Conservation (phyloP, 306 rosid species). For the Hylodesmum podocarpum region DNA sequence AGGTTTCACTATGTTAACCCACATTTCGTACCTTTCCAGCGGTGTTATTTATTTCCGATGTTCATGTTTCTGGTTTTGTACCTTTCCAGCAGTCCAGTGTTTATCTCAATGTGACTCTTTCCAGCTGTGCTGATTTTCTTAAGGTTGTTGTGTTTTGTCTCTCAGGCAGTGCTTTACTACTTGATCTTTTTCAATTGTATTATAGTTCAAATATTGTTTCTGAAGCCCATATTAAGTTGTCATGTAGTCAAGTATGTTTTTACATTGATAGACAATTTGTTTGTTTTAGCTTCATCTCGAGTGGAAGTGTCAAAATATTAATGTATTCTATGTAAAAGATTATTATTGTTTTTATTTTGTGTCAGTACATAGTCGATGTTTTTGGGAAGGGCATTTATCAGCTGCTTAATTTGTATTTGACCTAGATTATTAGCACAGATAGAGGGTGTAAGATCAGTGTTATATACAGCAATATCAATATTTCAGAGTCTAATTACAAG, state of each 20-base stretch:
- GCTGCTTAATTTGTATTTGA: background rate
- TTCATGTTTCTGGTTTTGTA: background rate
- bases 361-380: background rate
- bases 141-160: background rate
- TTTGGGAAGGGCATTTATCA: background rate
- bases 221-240: background rate
- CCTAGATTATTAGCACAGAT: background rate
- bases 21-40: background rate
- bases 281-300: background rate
- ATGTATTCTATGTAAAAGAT: background rate
- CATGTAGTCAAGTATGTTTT: background rate
- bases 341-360: background rate
- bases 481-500: background rate
- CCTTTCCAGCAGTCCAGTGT: background rate
- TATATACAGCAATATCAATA: background rate
- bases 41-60: background rate
- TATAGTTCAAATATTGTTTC: background rate
- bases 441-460: background rate
- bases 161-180: background rate
- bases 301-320: background rate
- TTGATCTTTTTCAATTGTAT: background rate
- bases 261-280: background rate
- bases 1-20: background rate
- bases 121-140: background rate
- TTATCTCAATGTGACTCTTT: background rate